Conservation (phyloP, 2,329 filamentous ascomycete genomes). For the Myotisia sp. region DNA sequence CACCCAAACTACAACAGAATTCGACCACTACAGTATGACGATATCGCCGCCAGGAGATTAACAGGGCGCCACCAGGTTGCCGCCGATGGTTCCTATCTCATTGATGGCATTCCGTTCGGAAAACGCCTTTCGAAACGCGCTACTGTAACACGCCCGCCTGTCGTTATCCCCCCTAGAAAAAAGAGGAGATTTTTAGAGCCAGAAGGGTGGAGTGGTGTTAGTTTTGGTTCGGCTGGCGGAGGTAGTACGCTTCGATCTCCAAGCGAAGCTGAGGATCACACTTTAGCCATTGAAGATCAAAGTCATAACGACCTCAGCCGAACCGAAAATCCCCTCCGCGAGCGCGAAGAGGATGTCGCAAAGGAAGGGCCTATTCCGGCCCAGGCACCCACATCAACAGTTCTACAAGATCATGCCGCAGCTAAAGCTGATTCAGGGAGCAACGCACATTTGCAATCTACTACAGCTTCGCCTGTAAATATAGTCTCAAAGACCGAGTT, state of each 20-base stretch:
- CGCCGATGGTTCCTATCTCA: constrained; percentile 59
- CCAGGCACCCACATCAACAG: too few species aligned
- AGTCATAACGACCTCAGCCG: too few species aligned
- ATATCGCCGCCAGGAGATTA: constrained; percentile 57
- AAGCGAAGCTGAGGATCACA: background rate
- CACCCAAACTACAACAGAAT: constrained; percentile 41
- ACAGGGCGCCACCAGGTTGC: constrained; percentile 73
- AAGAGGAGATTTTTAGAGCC: constrained; percentile 45
- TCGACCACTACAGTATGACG: constrained; percentile 59
- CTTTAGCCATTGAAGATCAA: constrained; percentile 1
- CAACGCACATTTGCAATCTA: background rate
- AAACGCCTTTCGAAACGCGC: constrained; percentile 40
- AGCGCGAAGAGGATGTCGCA: background rate
- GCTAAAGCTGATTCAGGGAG: background rate
- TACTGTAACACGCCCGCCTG: constrained; percentile 46
- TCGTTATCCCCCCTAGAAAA: constrained; percentile 63
- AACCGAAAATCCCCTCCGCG: too few species aligned
- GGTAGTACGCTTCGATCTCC: constrained; percentile 9
- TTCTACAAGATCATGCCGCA: background rate
- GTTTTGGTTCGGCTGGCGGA: constrained; percentile 14
- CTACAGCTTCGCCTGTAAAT: too few species aligned
- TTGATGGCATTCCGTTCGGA: constrained; percentile 78
- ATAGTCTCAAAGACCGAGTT: constrained; percentile 20
- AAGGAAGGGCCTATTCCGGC: background rate
- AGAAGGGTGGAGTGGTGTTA: constrained; percentile 6